Evolutionary conservation across 2,329 filamentous ascomycete genomes (phyloP).

Genomic region (Beauveria sp.): DNA sequence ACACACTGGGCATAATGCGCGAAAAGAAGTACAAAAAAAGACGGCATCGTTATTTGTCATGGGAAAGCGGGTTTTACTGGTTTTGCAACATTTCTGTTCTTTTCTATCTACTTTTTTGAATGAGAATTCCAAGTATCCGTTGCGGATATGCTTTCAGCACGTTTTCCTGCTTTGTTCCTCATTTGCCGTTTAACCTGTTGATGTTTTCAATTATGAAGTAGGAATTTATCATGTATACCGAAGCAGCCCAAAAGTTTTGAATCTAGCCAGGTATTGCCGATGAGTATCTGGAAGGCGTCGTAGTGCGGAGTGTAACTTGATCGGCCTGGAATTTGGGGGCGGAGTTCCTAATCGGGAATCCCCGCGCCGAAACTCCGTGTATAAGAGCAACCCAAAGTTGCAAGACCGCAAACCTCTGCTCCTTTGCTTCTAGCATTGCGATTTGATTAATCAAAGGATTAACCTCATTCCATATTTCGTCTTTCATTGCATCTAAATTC

Average conservation of each 20-base stretch:
- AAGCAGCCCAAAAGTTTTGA: no score
- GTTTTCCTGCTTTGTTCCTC: not conserved
- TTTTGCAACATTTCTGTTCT: not conserved
- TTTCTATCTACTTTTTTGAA: conserved; percentile 3
- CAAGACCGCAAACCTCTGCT: no score
- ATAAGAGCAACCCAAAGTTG: conserved; percentile 14
- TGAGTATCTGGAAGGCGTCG: not conserved
- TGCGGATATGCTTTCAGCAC: not conserved
- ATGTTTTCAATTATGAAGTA: no score
- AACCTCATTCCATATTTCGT: not conserved
- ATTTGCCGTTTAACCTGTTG: not conserved
- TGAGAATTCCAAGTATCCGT: not conserved
- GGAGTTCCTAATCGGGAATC: conserved; percentile 24
- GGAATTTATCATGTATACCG: no score
- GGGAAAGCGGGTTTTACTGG: not conserved
- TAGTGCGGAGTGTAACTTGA: not conserved
- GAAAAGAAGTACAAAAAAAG: not conserved
- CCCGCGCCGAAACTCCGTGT: conserved; percentile 16
- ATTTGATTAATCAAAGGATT: not conserved
- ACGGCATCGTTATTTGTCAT: not conserved
- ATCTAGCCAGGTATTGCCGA: no score
- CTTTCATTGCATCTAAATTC: not conserved
- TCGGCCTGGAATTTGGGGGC: conserved; percentile 12
- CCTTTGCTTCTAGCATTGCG: no score
- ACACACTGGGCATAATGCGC: not conserved